Base-by-base conservation (phyloP, 495 filamentous ascomycete genomes). In the Pseudoneurospora amorphoporcata region DNA sequence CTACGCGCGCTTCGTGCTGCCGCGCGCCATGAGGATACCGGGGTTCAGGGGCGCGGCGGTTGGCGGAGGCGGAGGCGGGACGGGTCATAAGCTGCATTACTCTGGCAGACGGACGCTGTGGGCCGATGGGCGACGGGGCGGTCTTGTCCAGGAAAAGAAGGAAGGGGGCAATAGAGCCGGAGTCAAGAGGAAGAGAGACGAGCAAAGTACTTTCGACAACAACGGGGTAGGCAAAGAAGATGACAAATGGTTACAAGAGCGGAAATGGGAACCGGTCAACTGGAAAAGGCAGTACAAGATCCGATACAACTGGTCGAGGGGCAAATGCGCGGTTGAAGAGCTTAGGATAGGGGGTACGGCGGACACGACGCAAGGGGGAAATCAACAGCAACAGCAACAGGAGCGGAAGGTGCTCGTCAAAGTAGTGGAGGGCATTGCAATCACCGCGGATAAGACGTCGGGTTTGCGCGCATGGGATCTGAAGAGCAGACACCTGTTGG, bases 201-300 rank as follows among this genome's bases (percentile, higher is more conserved):
- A 65, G 2, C 53, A 17, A 35, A 65, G 53, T 17, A 8, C 14
- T 16, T 7, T 65, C 12, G 29, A 65, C 53, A 35, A 16, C 14
- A 32, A 1, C 29, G 53, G 3, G 14, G 29, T 16, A 32, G 53
- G 53, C 0, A 8, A 2, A 65, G 5, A 65, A 32, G 29, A 2
- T 8, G 53, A 65, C 12, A 5, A 2, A 17, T 3, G 53, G 53
- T 37, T 35, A 37, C 53, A 65, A 35, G 68, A 19, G 45, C 58
- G 53, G 23, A 65, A 19, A 72, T 68, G 40, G 29, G 73, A 80
- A 32, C 71, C 83, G 82, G 76, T 81, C 68, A 73, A 85, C 80
- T 99, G 95, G 95, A 98, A 98, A 84, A 86, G 87, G 70, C 92
- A 95, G 75, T 99, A 94, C 81, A 94, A 91, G 76, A 85, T 98